Evolutionary conservation across 2,329 filamentous ascomycete species (phyloP).

Genomic region (Botryotinia convoluta): DNA sequence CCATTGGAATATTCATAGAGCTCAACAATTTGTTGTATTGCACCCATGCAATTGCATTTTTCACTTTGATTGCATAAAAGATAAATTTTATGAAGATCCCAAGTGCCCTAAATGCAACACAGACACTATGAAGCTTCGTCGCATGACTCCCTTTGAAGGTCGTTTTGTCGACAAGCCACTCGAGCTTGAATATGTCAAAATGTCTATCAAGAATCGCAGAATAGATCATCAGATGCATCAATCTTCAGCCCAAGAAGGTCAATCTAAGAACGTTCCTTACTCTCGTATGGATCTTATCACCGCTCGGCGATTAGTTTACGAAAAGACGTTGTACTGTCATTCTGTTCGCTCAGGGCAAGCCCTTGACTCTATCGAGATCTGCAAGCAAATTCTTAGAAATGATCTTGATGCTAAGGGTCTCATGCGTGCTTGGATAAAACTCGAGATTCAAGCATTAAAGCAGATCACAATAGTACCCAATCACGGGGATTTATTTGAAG

Average conservation of each 20-base stretch:
- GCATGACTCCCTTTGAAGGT: background rate
- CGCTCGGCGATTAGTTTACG: background rate
- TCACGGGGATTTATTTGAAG: background rate
- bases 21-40: background rate
- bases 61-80: background rate
- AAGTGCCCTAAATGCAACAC: background rate
- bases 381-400: background rate
- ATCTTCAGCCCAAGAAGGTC: too few relatives aligned
- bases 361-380: background rate
- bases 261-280: rapidly evolving
- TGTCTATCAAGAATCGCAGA: background rate
- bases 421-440: background rate
- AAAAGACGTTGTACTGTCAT: background rate
- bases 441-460: background rate
- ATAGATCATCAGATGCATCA: background rate
- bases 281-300: background rate
- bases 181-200: background rate
- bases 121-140: background rate
- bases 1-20: background rate
- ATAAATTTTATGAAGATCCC: background rate
- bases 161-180: background rate
- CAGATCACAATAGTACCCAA: background rate
- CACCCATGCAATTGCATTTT: background rate
- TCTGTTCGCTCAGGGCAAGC: background rate
- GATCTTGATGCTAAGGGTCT: background rate